phyloP scores from a whole-genome alignment of 441 rosid species.

The Gossypium trilobum region DNA sequence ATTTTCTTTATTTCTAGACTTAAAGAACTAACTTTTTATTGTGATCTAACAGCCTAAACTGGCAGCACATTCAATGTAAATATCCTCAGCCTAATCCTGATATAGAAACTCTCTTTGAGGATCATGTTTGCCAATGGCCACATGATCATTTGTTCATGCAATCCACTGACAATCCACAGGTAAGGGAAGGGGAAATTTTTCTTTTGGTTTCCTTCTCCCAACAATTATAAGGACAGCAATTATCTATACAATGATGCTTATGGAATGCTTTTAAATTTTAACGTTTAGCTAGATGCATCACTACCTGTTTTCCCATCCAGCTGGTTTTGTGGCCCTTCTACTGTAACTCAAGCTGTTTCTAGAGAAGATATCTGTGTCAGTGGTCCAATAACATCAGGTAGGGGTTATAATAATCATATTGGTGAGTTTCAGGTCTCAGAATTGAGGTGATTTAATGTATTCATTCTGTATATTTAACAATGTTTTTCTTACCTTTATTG shows the following conservation, averaged over 20 bases:
- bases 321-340: constrained; percentile 27
- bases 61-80: constrained; percentile 39
- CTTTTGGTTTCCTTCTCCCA: not conserved
- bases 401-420: not conserved
- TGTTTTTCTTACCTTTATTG: not conserved
- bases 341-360: constrained; percentile 25
- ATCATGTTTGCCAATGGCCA: constrained; percentile 38
- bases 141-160: constrained; percentile 18
- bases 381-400: constrained; percentile 27
- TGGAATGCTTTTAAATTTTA: not conserved
- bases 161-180: constrained; percentile 22
- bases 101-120: constrained; percentile 40
- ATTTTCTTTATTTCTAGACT: not conserved
- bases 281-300: constrained; percentile 27
- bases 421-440: not conserved
- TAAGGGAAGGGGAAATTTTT: constrained; percentile 13
- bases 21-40: constrained; percentile 18
- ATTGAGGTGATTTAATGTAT: constrained; percentile 4
- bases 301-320: constrained; percentile 21
- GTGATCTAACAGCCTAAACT: constrained; percentile 36
- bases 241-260: constrained; percentile 7
- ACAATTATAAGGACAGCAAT: not conserved
- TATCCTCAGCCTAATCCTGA: constrained; percentile 39
- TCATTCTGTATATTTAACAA: not conserved
- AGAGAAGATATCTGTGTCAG: constrained; percentile 19